Percentiles rank a stretch among this genome's conserved stretches.
phyloP scores from a whole-genome alignment of 2,329 filamentous ascomycete genomes.

The Aspergillus sp. region DNA sequence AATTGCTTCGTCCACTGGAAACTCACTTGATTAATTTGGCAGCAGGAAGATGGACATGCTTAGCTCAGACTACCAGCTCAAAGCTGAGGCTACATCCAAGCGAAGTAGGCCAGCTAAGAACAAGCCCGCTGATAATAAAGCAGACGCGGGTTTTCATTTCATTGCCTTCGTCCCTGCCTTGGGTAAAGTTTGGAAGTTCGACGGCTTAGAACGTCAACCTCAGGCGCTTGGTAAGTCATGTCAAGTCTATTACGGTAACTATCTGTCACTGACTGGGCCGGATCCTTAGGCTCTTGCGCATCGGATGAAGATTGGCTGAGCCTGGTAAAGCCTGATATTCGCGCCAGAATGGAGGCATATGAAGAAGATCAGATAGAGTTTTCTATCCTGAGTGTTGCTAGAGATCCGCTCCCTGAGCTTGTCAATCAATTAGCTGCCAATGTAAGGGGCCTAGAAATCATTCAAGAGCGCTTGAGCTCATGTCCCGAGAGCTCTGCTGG shows the following conservation, averaged over 20 bases:
- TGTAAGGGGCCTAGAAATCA: slow-evolving; percentile 45
- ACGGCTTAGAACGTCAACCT: slow-evolving; percentile 76
- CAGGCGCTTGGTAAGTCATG: slow-evolving; percentile 57
- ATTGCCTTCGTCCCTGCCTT: slow-evolving; percentile 80
- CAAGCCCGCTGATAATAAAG: slow-evolving; percentile 48
- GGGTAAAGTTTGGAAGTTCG: slow-evolving; percentile 82
- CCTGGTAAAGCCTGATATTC: slow-evolving; percentile 65
- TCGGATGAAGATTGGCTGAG: slow-evolving; percentile 64
- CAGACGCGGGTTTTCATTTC: slow-evolving; percentile 77
- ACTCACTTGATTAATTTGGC: slow-evolving; percentile 3
- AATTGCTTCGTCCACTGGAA: slow-evolving; percentile 18
- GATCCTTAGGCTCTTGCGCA: slow-evolving; percentile 40
- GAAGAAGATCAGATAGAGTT: slow-evolving; percentile 69
- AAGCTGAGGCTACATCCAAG: slow-evolving; percentile 46
- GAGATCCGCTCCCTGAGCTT: slow-evolving; percentile 60
- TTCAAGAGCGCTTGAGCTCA: slow-evolving; percentile 35
- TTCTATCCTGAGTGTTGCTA: slow-evolving; percentile 73
- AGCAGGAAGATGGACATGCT: slow-evolving; percentile 72
- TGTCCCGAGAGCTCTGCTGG: background rate
- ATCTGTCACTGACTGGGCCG: background rate
- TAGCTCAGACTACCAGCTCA: slow-evolving; percentile 67
- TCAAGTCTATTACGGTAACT: background rate
- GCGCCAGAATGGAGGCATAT: slow-evolving; percentile 67
- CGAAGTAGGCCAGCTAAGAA: slow-evolving; percentile 35
- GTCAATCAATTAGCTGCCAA: slow-evolving; percentile 47